Conservation (phyloP, 306 rosid genomes). For the Astragalus membranaceus region DNA sequence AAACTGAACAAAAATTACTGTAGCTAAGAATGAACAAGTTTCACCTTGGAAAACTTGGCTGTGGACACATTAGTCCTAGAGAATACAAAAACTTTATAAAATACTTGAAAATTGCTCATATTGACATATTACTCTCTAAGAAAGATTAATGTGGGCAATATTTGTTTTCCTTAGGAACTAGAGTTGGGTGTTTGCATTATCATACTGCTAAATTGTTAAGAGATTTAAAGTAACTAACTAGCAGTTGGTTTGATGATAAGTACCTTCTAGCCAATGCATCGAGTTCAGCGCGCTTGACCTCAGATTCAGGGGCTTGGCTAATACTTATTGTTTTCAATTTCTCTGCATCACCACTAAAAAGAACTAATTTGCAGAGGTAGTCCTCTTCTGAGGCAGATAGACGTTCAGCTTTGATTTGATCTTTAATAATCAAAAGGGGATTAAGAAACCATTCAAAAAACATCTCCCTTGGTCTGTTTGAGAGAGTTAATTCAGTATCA, state of each 20-base stretch:
- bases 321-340: constrained; percentile 46
- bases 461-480: constrained; percentile 71
- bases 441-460: constrained; percentile 85
- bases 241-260: not conserved
- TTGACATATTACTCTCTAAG: not conserved
- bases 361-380: constrained; percentile 66
- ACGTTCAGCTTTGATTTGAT: constrained; percentile 84
- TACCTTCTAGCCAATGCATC: constrained; percentile 91
- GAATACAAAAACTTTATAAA: not conserved
- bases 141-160: not conserved
- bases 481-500: constrained; percentile 61
- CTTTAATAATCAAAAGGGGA: constrained; percentile 83
- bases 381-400: constrained; percentile 72
- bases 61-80: not conserved
- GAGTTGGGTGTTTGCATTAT: not conserved
- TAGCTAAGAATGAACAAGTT: no score
- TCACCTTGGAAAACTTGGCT: not conserved
- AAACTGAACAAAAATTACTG: no score
- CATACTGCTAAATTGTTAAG: not conserved
- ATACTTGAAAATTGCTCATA: not conserved
- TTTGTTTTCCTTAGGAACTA: not conserved
- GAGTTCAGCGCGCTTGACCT: constrained; percentile 78
- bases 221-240: not conserved
- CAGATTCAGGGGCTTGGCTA: constrained; percentile 64
- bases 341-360: constrained; percentile 58